Evolutionary conservation across 2,329 filamentous ascomycete species (phyloP).

Genomic region (Falciphora oryzae): DNA sequence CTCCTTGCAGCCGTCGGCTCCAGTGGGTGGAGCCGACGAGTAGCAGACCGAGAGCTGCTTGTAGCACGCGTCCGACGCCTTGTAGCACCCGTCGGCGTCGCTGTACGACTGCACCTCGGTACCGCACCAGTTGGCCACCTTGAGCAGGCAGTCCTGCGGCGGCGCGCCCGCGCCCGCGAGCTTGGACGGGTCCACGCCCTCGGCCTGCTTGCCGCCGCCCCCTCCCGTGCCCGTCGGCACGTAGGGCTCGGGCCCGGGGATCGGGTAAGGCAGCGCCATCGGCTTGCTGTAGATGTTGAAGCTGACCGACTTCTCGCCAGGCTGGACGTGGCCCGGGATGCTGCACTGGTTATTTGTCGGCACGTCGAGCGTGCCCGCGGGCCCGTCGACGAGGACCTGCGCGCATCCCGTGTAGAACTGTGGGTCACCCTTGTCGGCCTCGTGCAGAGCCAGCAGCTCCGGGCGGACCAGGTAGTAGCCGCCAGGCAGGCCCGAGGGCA

Average conservation of each 20-base stretch:
- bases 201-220: slow-evolving; percentile 8
- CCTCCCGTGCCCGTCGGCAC: slow-evolving; percentile 26
- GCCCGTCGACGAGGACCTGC: slow-evolving; percentile 56
- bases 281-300: slow-evolving; percentile 58
- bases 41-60: slow-evolving; percentile 56
- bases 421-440: slow-evolving; percentile 52
- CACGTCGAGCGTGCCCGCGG: slow-evolving; percentile 39
- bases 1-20: slow-evolving; percentile 50
- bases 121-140: slow-evolving; percentile 70
- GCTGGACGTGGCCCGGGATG: slow-evolving; percentile 61
- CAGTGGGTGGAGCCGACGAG: slow-evolving; percentile 50
- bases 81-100: slow-evolving; percentile 55
- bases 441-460: slow-evolving; percentile 64
- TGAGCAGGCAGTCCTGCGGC: slow-evolving; percentile 51
- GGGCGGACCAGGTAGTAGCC: slow-evolving; percentile 68
- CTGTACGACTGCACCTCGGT: slow-evolving; percentile 53
- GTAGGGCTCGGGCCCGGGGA: slow-evolving; percentile 53
- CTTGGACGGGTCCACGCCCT: slow-evolving; percentile 12
- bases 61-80: slow-evolving; percentile 49
- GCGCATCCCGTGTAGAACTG: slow-evolving; percentile 71
- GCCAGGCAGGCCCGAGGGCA: slow-evolving; percentile 55
- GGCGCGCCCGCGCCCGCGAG: slow-evolving; percentile 38
- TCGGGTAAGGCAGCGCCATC: slow-evolving; percentile 47
- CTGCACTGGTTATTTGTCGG: slow-evolving; percentile 46
- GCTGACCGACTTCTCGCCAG: slow-evolving; percentile 47